phyloP scores from a whole-genome alignment of 2,329 filamentous ascomycete species.

The Talaromyces sp. region DNA sequence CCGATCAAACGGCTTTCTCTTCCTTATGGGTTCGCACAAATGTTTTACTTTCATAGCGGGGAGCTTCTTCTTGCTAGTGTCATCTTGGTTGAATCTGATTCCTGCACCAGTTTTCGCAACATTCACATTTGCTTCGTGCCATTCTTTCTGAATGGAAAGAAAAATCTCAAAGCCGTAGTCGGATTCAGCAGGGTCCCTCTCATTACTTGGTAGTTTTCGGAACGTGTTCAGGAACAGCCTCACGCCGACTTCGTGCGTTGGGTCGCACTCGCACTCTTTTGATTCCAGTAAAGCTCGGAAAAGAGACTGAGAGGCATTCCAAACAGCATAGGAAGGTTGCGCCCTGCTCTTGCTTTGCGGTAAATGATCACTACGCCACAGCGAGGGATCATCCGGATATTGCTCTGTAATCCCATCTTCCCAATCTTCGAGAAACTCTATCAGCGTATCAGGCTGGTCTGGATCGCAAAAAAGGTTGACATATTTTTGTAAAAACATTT shows the following conservation, averaged over 20 bases:
- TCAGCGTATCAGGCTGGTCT: neutral
- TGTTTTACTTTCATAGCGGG: neutral
- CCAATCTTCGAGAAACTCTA: neutral
- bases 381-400: neutral
- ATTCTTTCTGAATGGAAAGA: neutral
- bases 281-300: neutral
- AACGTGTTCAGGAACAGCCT: neutral
- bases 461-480: neutral
- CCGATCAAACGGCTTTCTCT: slow-evolving; percentile 3
- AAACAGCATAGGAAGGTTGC: slow-evolving; percentile 1
- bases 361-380: neutral
- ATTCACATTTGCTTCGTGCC: neutral
- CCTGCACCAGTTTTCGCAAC: neutral
- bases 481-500: neutral
- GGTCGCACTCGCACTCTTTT: slow-evolving; percentile 1
- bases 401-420: neutral
- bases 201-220: neutral
- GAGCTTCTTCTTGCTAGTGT: neutral
- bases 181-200: neutral
- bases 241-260: neutral
- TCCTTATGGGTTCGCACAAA: slow-evolving; percentile 14
- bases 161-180: neutral
- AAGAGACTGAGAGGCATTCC: neutral
- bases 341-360: neutral
- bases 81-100: neutral